A percentile compares a stretch with the other conserved stretches of the same genome.
phyloP scores from a whole-genome alignment of 1,139 yeast genomes.

The Candida freyschussii region DNA sequence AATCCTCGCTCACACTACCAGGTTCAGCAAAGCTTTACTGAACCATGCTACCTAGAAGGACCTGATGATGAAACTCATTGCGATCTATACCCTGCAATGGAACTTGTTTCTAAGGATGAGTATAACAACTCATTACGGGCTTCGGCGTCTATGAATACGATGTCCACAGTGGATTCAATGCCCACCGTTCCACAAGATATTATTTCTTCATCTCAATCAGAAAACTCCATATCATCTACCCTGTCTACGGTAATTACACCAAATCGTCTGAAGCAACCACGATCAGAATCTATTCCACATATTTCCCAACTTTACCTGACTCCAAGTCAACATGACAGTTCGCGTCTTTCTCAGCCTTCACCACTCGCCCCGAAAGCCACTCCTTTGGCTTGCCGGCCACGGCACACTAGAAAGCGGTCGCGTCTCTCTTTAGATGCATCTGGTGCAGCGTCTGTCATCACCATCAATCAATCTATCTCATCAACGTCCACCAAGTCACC shows the following conservation, averaged over 20 bases:
- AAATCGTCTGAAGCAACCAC: slow-evolving; percentile 9
- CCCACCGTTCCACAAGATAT: neutral
- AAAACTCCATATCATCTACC: slow-evolving; percentile 20
- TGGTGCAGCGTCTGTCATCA: slow-evolving; percentile 25
- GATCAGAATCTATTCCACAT: slow-evolving; percentile 14
- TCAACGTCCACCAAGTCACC: slow-evolving; percentile 18
- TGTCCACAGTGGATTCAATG: neutral
- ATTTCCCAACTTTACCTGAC: slow-evolving; percentile 19
- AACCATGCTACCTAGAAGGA: no score
- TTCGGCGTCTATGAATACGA: no score
- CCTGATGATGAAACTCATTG: no score
- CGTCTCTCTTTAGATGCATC: slow-evolving; percentile 36
- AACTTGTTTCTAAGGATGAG: no score
- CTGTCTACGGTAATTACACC: slow-evolving; percentile 19
- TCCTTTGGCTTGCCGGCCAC: no score
- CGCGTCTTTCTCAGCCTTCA: no score
- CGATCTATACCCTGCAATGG: no score
- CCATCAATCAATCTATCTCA: slow-evolving; percentile 9
- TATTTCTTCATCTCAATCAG: slow-evolving; percentile 21
- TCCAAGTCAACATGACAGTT: slow-evolving; percentile 9
- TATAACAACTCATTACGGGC: neutral
- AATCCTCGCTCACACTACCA: no score
- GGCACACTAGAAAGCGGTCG: slow-evolving; percentile 41
- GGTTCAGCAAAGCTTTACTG: no score
- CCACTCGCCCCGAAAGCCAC: no score